Evolutionary conservation across 2,329 filamentous ascomycete genomes (phyloP).

Genomic region (Calonectria pseudoturangicola): DNA sequence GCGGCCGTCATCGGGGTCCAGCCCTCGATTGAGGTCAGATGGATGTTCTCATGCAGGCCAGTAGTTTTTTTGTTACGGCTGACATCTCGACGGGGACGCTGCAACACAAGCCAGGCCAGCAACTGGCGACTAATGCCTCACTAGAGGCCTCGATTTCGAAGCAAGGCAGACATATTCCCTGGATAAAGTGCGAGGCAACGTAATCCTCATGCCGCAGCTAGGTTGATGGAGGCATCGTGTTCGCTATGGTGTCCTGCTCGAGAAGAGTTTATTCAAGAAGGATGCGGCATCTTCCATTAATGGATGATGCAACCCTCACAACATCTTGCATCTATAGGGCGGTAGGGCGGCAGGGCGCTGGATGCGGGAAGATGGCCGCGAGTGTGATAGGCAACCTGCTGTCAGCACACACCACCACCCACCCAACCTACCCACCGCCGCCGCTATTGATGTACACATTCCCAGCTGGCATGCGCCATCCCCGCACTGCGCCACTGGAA

Average conservation of each 20-base stretch:
- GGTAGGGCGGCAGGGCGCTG: constrained; percentile 9
- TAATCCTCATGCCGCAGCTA: constrained; percentile 26
- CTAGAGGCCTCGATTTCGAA: constrained; percentile 6
- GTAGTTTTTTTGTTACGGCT: constrained; percentile 20
- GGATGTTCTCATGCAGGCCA: constrained; percentile 19
- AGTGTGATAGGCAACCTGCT: neutral
- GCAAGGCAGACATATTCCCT: constrained; percentile 22
- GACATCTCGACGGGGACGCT: constrained; percentile 7
- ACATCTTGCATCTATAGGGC: constrained; percentile 16
- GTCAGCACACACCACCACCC: constrained; percentile 5
- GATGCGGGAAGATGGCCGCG: constrained; percentile 1
- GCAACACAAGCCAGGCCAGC: neutral
- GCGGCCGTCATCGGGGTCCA: constrained; percentile 23
- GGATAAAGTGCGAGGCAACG: neutral
- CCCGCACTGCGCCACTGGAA: constrained; percentile 33
- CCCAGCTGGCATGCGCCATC: constrained; percentile 16
- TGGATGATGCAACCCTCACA: constrained; percentile 22
- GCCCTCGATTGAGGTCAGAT: constrained; percentile 2
- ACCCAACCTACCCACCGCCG: constrained; percentile 2
- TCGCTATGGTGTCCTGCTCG: constrained; percentile 32
- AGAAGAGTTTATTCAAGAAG: constrained; percentile 23
- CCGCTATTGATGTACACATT: constrained; percentile 18
- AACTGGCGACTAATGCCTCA: constrained; percentile 16
- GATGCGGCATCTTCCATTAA: neutral
- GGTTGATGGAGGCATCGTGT: constrained; percentile 26